Percentiles rank a stretch among this genome's conserved stretches.
These are phyloP conservation scores for Rhododendron simsii DNA, from an alignment of 148 eudicot genomes.

Conservation along the genomic window DNA sequence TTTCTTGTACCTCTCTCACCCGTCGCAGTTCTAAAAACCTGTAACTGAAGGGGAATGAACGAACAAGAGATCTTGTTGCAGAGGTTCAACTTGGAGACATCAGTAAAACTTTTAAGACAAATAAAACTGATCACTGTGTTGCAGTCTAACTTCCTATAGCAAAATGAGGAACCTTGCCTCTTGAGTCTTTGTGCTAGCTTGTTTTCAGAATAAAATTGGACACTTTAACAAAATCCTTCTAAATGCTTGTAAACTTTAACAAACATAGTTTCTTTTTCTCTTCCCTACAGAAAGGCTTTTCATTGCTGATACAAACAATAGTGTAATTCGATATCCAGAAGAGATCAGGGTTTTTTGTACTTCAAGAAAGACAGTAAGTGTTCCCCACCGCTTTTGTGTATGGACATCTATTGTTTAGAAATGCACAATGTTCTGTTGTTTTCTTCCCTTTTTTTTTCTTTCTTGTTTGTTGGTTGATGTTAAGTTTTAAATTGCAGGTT, in stretches of 20 bases:
- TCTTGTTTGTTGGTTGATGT: neutral
- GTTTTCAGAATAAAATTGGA: neutral
- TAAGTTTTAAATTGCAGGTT: slow-evolving; percentile 41
- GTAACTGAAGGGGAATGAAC: neutral
- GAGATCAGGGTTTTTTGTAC: slow-evolving; percentile 73
- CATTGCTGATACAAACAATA: slow-evolving; percentile 91
- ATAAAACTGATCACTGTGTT: neutral
- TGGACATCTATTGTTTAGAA: neutral
- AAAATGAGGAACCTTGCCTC: neutral
- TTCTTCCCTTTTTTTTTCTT: neutral
- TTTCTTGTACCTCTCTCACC: too few species aligned
- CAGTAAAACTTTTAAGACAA: neutral
- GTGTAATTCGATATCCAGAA: slow-evolving; percentile 68
- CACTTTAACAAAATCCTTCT: neutral
- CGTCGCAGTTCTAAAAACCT: neutral
- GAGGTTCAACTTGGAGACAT: neutral
- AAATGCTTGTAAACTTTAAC: neutral
- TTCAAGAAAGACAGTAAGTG: slow-evolving; percentile 77
- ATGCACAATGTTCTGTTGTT: neutral
- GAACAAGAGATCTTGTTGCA: neutral
- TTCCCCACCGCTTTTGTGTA: neutral
- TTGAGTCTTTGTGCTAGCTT: neutral
- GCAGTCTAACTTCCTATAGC: neutral
- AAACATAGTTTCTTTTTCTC: neutral
- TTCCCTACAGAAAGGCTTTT: slow-evolving; percentile 55